Percentiles rank a stretch among this genome's conserved stretches.
phyloP scores from a whole-genome alignment of 2,329 filamentous ascomycete species.

The Geosmithia putterillii region DNA sequence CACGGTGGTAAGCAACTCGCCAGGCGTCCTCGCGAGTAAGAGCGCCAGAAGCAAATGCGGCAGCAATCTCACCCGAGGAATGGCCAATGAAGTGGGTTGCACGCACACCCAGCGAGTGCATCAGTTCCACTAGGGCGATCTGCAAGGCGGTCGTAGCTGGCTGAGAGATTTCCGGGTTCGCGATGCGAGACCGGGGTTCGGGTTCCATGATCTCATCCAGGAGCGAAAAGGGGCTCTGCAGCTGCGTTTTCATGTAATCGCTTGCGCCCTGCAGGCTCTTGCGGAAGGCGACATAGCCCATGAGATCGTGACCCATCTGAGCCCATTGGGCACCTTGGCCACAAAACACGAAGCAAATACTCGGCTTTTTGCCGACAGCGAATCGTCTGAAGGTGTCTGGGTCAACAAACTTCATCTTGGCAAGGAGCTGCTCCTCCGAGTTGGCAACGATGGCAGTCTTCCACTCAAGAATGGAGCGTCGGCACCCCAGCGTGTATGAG shows the following conservation, averaged over 20 bases:
- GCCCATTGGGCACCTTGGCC: constrained; percentile 31
- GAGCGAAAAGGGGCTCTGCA: constrained; percentile 20
- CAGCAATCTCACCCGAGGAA: constrained; percentile 34
- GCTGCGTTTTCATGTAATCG: constrained; percentile 13
- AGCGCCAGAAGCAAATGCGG: constrained; percentile 25
- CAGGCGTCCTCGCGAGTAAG: constrained; percentile 24
- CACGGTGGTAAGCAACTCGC: constrained; percentile 28
- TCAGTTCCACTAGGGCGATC: constrained; percentile 26
- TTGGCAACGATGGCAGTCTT: constrained; percentile 23
- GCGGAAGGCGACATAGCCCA: constrained; percentile 28
- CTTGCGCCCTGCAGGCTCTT: constrained; percentile 21
- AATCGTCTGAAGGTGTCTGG: constrained; percentile 10
- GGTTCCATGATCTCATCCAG: constrained; percentile 20
- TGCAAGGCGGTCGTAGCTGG: constrained; percentile 28
- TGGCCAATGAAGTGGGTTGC: constrained; percentile 27
- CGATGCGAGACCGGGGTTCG: constrained; percentile 13
- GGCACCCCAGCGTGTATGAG: constrained; percentile 31
- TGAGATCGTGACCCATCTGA: constrained; percentile 26
- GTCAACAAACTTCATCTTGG: constrained; percentile 11
- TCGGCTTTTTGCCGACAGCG: constrained; percentile 12
- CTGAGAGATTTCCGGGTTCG: constrained; percentile 23
- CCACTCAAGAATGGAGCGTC: constrained; percentile 31
- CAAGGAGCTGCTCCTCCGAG: constrained; percentile 17
- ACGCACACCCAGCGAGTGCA: constrained; percentile 17
- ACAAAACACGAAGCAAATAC: constrained; percentile 27